Evolutionary conservation across 768 basidiomycete species (phyloP), one percentile per base, ranked within the genome.

Genomic region (Auriscalpium microsporum): DNA sequence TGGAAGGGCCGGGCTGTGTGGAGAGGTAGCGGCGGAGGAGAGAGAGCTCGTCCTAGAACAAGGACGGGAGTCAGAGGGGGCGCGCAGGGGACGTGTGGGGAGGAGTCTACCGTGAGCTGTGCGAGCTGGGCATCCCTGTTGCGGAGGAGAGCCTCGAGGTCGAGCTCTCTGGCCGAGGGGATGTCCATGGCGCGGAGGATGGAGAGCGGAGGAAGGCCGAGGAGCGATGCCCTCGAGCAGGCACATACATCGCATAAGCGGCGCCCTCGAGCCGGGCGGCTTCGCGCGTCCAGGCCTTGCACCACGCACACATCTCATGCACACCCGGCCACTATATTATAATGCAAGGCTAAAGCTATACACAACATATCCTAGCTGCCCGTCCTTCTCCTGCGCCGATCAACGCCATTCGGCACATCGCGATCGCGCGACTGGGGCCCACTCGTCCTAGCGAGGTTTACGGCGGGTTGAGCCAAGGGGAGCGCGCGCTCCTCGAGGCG

Each of bases 81-180:
- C 9, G 48, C n/a, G 50, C 21, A 17, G 50, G 21, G 42, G 23
- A 23, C 42, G 38, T 61, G 54, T 51, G 56, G 48, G 56, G 53
- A 61, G 53, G 57, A 64, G 74, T 85, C 71, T 69, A 90, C 90
- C 63, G 77, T 84, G 61, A 91, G 80, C 65, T 86, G 79, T 51
- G 78, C 72, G 50, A 91, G 71, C 67, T 89, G 85, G 54, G 74
- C 73, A 69, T 93, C 88, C 65, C 87, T 79, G 66, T 84, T 78
- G 62, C 87, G 77, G n/a, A 92, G 72, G 13, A 87, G 76, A 33
- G 81, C 77, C 70, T 93, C 91, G 44, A 93, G 82, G 68, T 91
- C 87, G 58, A 90, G 74, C 71, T 92, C 88, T 68, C 90, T 78
- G 52, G 81, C 71, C 46, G 84, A 78, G 19, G 90, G 90, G 36